These are phyloP conservation scores for Ilex paraguariensis DNA, from an alignment of 305 asterid genomes.

Conservation along the genomic window DNA sequence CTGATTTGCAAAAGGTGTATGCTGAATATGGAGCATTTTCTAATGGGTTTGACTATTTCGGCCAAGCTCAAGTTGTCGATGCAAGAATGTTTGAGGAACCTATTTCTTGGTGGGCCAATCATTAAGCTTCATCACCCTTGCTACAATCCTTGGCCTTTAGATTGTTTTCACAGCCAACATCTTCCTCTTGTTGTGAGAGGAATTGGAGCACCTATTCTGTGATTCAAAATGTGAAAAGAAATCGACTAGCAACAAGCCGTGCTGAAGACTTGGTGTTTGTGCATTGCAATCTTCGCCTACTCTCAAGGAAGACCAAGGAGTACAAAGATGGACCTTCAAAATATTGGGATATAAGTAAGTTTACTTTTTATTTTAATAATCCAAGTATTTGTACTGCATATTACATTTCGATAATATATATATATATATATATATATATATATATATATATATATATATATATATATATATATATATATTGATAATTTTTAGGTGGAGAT, in stretches of 20 bases:
- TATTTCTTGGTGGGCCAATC: conserved; percentile 3
- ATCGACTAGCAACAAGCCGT: background rate
- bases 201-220: background rate
- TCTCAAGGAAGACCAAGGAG: background rate
- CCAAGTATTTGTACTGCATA: no score
- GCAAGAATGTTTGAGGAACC: background rate
- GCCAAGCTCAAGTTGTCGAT: background rate
- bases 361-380: no score
- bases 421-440: no score
- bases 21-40: no score
- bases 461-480: no score
- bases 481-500: no score
- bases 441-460: no score
- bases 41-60: background rate
- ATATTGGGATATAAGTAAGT: background rate
- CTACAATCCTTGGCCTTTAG: background rate
- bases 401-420: no score
- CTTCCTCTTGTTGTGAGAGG: background rate
- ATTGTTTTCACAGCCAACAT: background rate
- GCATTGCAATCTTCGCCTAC: conserved; percentile 1
- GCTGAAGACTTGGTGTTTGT: background rate
- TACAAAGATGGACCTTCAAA: background rate
- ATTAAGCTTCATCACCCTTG: background rate
- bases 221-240: background rate
- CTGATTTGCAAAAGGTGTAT: no score